Percentiles rank a stretch among this genome's conserved stretches.
Conservation (phyloP, 2,329 filamentous ascomycete genomes). For the Cordyceps javanica region DNA sequence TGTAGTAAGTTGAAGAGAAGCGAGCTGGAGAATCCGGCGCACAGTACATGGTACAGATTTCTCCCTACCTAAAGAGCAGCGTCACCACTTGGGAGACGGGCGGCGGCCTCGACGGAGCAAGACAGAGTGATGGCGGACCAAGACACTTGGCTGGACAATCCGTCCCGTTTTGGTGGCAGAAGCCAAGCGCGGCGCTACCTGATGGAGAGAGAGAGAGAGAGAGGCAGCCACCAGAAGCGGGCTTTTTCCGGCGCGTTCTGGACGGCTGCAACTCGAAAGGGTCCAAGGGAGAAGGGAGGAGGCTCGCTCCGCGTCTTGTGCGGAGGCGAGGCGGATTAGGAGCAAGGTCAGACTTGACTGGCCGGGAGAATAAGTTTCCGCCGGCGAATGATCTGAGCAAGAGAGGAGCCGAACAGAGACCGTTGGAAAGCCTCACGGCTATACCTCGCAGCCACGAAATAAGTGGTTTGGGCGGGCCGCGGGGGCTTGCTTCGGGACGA, state of each 20-base stretch:
- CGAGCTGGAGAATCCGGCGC: neutral
- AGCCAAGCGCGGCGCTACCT: neutral
- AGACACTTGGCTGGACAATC: slow-evolving; percentile 12
- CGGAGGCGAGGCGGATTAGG: neutral
- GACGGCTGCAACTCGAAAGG: neutral
- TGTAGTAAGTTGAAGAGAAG: neutral
- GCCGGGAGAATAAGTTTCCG: neutral
- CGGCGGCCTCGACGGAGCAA: neutral
- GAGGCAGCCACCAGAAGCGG: slow-evolving; percentile 3
- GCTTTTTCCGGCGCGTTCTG: slow-evolving; percentile 1
- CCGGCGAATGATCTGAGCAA: neutral
- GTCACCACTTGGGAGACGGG: neutral
- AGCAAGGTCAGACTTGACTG: neutral
- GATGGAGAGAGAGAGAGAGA: too few relatives aligned
- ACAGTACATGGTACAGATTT: neutral
- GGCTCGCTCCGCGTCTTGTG: neutral
- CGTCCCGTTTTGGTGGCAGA: slow-evolving; percentile 2
- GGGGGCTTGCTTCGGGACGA: neutral
- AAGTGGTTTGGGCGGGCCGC: neutral
- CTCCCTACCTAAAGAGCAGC: neutral
- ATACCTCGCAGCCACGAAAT: neutral
- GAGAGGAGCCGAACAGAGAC: neutral
- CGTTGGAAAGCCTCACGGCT: slow-evolving; percentile 3
- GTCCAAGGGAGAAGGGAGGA: slow-evolving; percentile 3
- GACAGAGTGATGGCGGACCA: slow-evolving; percentile 1